phyloP scores from a whole-genome alignment of 2,329 filamentous ascomycete genomes.

The Pleurostoma richardsiae region DNA sequence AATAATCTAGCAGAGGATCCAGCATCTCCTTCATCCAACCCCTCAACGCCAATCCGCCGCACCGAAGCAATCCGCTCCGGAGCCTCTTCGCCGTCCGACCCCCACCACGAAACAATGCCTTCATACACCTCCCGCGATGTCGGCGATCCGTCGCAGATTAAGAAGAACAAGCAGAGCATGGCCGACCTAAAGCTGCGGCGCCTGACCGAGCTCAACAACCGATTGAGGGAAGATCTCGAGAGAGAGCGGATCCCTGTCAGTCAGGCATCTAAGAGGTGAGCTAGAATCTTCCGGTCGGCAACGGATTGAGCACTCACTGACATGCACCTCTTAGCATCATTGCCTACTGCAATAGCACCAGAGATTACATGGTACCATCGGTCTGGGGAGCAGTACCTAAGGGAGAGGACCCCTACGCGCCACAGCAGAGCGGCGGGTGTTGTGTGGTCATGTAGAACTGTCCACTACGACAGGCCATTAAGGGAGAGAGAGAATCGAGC shows the following conservation, averaged over 20 bases:
- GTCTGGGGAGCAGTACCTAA: conserved; percentile 94
- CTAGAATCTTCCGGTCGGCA: conserved; percentile 2
- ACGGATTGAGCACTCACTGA: no score
- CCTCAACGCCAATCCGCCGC: conserved; percentile 6
- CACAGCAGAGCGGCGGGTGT: conserved; percentile 88
- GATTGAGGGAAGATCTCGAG: conserved; percentile 92
- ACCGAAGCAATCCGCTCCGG: conserved; percentile 6
- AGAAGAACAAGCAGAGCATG: conserved; percentile 99
- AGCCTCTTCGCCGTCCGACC: conserved; percentile 9
- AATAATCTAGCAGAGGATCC: background rate
- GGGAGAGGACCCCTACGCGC: conserved; percentile 96
- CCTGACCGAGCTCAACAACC: conserved; percentile 93
- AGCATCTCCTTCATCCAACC: conserved; percentile 3
- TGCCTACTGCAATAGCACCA: conserved; percentile 94
- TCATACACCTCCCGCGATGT: conserved; percentile 64
- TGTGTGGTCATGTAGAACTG: conserved; percentile 81
- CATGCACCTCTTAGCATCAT: conserved; percentile 64
- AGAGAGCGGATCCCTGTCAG: conserved; percentile 93
- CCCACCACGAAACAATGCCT: conserved; percentile 44
- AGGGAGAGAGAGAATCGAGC: conserved; percentile 5
- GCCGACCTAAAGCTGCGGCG: conserved; percentile 95
- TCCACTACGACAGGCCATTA: conserved; percentile 4
- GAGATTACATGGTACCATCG: conserved; percentile 98
- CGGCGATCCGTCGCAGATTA: conserved; percentile 63
- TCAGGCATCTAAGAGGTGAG: conserved; percentile 82